Evolutionary conservation across 169 alveolate genomes (phyloP).

Genomic region (Eimeria sp.): DNA sequence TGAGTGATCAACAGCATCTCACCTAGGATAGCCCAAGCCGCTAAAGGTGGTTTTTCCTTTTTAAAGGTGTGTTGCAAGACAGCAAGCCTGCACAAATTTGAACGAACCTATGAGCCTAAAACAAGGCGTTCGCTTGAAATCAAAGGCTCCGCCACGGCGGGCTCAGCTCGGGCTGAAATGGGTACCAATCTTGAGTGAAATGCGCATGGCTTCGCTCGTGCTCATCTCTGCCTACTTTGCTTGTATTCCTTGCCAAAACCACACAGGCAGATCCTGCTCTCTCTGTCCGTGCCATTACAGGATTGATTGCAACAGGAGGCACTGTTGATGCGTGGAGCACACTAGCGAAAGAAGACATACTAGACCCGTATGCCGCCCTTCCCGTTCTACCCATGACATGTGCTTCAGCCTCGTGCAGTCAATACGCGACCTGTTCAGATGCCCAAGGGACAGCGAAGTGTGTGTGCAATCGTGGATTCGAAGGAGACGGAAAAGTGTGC

Average conservation of each 20-base stretch:
- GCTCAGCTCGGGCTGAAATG: no score
- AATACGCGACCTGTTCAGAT: conserved; percentile 32
- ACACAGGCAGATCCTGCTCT: not conserved
- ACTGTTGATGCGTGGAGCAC: conserved; percentile 72
- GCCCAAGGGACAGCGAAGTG: conserved; percentile 57
- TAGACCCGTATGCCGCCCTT: conserved; percentile 61
- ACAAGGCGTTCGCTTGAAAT: not conserved
- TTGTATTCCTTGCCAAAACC: not conserved
- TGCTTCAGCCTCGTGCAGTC: conserved; percentile 61
- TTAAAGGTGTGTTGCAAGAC: not conserved
- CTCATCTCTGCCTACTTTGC: no score
- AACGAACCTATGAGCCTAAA: not conserved
- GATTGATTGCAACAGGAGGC: conserved; percentile 48
- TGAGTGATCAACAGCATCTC: not conserved
- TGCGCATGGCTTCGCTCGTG: no score
- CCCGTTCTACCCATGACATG: conserved; percentile 57
- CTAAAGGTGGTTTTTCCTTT: not conserved
- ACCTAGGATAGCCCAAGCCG: not conserved
- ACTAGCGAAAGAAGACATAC: conserved; percentile 32
- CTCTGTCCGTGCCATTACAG: not conserved
- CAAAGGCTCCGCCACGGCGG: no score
- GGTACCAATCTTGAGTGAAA: no score
- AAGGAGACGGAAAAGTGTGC: conserved; percentile 81
- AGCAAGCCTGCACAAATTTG: not conserved
- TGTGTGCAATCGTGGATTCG: conserved; percentile 79